Evolutionary conservation across 2,329 filamentous ascomycete species (phyloP).

Genomic region (Fusarium protoensiforme): DNA sequence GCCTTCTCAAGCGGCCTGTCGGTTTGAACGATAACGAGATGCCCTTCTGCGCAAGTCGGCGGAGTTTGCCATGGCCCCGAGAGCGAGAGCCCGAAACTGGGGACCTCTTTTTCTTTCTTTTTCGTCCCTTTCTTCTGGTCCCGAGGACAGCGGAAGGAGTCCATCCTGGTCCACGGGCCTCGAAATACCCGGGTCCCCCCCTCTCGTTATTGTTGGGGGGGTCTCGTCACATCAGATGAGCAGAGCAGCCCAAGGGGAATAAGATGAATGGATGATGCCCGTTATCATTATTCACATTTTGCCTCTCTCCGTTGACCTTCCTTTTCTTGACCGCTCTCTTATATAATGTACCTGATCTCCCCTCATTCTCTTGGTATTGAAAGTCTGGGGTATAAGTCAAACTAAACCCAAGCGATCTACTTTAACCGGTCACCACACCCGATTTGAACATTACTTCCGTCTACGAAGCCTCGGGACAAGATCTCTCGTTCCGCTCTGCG

Average conservation of each 20-base stretch:
- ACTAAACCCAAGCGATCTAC: not conserved
- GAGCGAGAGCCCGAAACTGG: constrained; percentile 18
- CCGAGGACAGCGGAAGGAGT: constrained; percentile 1
- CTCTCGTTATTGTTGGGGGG: not conserved
- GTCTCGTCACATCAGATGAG: constrained; percentile 1
- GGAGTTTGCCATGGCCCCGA: constrained; percentile 16
- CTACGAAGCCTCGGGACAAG: not conserved
- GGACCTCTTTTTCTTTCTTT: not conserved
- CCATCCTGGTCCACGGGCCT: not conserved
- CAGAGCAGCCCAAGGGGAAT: not conserved
- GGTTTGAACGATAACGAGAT: constrained; percentile 1
- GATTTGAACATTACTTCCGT: constrained; percentile 3
- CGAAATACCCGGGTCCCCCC: not conserved
- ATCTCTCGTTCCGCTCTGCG: not conserved
- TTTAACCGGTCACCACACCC: not conserved
- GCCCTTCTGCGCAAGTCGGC: not conserved
- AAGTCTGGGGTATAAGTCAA: not conserved
- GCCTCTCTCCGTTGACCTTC: not conserved
- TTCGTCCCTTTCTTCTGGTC: constrained; percentile 5
- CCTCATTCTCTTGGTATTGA: not conserved
- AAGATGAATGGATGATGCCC: not conserved
- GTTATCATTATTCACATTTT: not conserved
- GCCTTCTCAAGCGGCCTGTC: not conserved
- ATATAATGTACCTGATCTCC: not conserved
- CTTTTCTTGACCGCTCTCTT: not conserved